phyloP scores from a whole-genome alignment of 2,329 filamentous ascomycete genomes.

The Ophiostoma australiae region DNA sequence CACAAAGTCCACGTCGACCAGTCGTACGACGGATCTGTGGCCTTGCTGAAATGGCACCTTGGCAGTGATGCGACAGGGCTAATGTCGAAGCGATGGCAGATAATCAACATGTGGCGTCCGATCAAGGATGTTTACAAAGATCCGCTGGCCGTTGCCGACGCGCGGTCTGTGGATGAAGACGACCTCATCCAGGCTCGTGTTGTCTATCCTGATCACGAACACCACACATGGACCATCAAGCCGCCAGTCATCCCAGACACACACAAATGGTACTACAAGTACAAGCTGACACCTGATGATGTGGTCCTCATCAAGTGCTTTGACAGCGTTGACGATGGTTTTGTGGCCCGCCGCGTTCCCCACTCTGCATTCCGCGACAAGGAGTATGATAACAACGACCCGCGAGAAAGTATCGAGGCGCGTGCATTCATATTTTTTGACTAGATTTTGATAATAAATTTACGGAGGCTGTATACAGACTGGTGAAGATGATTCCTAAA shows the following conservation, averaged over 20 bases:
- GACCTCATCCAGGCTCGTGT: conserved; percentile 30
- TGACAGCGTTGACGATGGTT: conserved; percentile 41
- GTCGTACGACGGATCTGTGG: conserved; percentile 25
- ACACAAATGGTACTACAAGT: conserved; percentile 50
- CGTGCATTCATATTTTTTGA: conserved; percentile 29
- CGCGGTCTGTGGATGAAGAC: conserved; percentile 36
- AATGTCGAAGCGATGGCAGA: conserved; percentile 23
- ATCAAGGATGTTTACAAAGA: conserved; percentile 44
- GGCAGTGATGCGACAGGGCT: not conserved
- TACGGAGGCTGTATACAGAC: not conserved
- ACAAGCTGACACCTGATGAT: conserved; percentile 46
- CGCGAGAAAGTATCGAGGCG: conserved; percentile 54
- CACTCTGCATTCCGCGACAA: conserved; percentile 52
- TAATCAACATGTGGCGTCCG: conserved; percentile 41
- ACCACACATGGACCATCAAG: conserved; percentile 39
- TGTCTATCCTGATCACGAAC: conserved; percentile 29
- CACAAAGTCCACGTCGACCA: conserved; percentile 47
- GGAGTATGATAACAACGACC: conserved; percentile 36
- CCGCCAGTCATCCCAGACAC: conserved; percentile 32
- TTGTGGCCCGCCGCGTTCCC: conserved; percentile 48
- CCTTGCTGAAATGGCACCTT: not conserved
- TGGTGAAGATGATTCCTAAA: not conserved
- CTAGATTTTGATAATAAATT: not conserved
- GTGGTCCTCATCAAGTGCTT: conserved; percentile 55
- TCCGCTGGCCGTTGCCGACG: conserved; percentile 41